Conservation (phyloP, 2,329 filamentous ascomycete genomes). For the Cladophialophora exuberans region DNA sequence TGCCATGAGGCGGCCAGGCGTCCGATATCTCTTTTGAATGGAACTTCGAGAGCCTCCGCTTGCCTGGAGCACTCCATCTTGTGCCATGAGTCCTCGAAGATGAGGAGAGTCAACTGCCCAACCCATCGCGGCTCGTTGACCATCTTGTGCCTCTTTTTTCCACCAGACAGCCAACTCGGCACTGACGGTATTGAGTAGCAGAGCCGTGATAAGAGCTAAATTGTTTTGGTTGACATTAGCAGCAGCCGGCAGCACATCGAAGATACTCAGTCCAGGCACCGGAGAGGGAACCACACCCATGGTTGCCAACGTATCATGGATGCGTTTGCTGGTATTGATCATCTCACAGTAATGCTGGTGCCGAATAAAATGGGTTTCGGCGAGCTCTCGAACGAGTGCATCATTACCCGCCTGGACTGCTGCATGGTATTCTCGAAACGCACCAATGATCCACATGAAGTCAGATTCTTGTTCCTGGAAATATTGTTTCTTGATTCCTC, state of each 20-base stretch:
- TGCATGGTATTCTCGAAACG: conserved; percentile 24
- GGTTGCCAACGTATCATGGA: conserved; percentile 15
- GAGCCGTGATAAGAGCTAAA: conserved; percentile 25
- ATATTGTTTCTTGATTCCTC: conserved; percentile 12
- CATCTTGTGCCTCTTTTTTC: not conserved
- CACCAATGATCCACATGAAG: conserved; percentile 21
- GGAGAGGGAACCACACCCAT: conserved; percentile 12
- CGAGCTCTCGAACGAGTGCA: conserved; percentile 9
- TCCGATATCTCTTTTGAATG: conserved; percentile 12
- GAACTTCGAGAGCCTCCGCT: not conserved
- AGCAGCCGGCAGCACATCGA: conserved; percentile 15
- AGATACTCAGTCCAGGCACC: conserved; percentile 7
- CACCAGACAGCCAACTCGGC: conserved; percentile 25
- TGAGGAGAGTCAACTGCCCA: conserved; percentile 6
- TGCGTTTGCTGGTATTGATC: conserved; percentile 11
- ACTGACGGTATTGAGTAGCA: conserved; percentile 23
- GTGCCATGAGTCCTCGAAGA: conserved; percentile 9
- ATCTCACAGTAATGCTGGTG: conserved; percentile 27
- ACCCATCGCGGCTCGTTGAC: too few relatives aligned
- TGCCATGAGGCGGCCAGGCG: conserved; percentile 24
- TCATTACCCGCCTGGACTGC: conserved; percentile 14
- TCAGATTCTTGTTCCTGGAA: conserved; percentile 21
- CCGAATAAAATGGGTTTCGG: conserved; percentile 15
- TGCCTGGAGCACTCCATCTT: conserved; percentile 15
- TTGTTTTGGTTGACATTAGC: conserved; percentile 25